Evolutionary conservation across 2,329 filamentous ascomycete genomes (phyloP).

Genomic region (Penicillium concentricum): DNA sequence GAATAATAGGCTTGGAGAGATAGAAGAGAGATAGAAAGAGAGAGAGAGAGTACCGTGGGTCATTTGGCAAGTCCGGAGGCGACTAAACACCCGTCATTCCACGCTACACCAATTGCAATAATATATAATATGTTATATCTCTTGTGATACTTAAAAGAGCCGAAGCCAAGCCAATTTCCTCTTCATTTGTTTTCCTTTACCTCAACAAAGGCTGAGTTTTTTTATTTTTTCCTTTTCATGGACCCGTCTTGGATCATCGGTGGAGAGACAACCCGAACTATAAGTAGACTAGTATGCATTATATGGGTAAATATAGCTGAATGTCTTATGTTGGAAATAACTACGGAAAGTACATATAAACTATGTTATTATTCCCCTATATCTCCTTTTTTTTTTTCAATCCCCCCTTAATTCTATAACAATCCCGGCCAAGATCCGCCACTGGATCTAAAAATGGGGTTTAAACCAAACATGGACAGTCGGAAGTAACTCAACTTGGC

Average conservation of each 20-base stretch:
- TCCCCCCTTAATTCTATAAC: not conserved
- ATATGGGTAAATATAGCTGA: not conserved
- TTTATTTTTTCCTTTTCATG: not conserved
- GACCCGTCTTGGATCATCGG: not conserved
- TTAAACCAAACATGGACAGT: not conserved
- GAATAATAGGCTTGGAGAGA: not conserved
- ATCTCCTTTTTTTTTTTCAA: not conserved
- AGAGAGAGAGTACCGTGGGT: not conserved
- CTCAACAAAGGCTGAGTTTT: not conserved
- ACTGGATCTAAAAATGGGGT: not conserved
- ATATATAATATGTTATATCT: not conserved
- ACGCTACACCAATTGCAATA: not conserved
- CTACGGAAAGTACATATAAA: not conserved
- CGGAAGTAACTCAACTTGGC: not conserved
- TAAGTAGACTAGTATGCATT: slow-evolving; percentile 5
- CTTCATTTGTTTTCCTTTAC: not conserved
- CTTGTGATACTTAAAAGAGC: not conserved
- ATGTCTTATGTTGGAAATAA: not conserved
- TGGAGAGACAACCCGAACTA: slow-evolving; percentile 7
- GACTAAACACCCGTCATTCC: not conserved
- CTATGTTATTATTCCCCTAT: not conserved
- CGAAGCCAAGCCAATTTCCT: not conserved
- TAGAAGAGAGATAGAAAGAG: not conserved
- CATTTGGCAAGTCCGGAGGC: not conserved
- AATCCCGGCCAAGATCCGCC: not conserved